These are phyloP conservation scores for Neonectria magnoliae DNA, from an alignment of 2,329 filamentous ascomycete genomes.

Conservation along the genomic window DNA sequence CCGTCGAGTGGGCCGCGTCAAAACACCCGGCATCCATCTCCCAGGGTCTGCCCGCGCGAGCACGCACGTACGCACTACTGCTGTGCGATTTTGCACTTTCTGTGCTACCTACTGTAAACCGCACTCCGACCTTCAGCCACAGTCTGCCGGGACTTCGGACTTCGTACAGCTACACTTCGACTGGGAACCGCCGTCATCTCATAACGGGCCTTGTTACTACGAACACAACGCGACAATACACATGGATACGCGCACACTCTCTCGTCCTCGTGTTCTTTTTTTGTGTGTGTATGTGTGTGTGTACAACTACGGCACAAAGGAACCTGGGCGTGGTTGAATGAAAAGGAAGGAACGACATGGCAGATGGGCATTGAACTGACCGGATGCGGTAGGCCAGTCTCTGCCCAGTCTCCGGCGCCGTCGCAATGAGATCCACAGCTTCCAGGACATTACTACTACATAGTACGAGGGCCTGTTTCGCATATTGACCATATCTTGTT, in stretches of 20 bases:
- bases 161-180: neutral
- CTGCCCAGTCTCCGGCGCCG: neutral
- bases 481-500: slow-evolving; percentile 12
- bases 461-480: slow-evolving; percentile 19
- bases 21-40: neutral
- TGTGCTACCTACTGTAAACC: neutral
- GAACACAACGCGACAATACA: neutral
- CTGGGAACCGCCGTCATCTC: neutral
- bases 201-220: neutral
- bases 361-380: slow-evolving; percentile 5
- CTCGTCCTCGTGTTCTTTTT: slow-evolving; percentile 12
- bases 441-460: neutral
- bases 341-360: neutral
- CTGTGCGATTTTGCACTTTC: neutral
- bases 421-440: slow-evolving; percentile 4
- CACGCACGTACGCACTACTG: neutral
- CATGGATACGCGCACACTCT: neutral
- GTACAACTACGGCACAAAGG: neutral
- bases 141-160: neutral
- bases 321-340: neutral
- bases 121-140: neutral
- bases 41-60: neutral
- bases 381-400: neutral
- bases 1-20: slow-evolving; percentile 3
- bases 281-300: no score